Evolutionary conservation across 345 rosid genomes (phyloP), one percentile per base, ranked within the genome.

Genomic region (Citropsis articulata): DNA sequence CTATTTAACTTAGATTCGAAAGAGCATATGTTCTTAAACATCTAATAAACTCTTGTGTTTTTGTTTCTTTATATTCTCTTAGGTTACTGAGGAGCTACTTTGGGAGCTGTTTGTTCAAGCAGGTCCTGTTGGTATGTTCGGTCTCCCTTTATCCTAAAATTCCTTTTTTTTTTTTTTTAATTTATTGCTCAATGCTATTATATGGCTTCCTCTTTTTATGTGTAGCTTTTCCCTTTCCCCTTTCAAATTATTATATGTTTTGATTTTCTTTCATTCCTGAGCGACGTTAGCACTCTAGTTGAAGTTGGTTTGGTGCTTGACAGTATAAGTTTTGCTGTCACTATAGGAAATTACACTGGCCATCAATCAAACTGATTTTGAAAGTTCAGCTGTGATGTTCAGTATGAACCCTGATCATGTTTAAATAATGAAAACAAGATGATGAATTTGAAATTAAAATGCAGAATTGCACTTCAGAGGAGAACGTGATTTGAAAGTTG

Each of bases 61-160:
- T 76, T 59, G 6, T 62, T 36, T 68, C 21, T 16, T 36, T 36
- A 45, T 67, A 48, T 80, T 36, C 55, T 57, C 45, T 56, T 64
- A 94, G 97, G 88, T 89, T 18, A 71, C 91, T 16, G 99, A 97
- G 85, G 98, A 97, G 83, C 83, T 92, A 82, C 93, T 97, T 4
- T 97, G 99, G 99, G 98, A 97, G 79, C 67, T 97, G 81, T 97
- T 97, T 79, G 97, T 94, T 69, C 98, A 94, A 85, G 98, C 98
- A 0, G 99, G 99, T 8, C 98, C 99, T 16, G 98, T 94, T 81
- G 99, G 99, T 97, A 86, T 40, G 84, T 72, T 24, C 28, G 42
- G 16, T 16, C 9, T 63, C 24, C 59, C 27, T 53, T 61, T 25
- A 3, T 27, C 48, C 60, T 40, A 55, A 12, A 33, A 33, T 25